Conservation (phyloP, 2,329 filamentous ascomycete species). For the Stachybotrys chlorohalonatus region DNA sequence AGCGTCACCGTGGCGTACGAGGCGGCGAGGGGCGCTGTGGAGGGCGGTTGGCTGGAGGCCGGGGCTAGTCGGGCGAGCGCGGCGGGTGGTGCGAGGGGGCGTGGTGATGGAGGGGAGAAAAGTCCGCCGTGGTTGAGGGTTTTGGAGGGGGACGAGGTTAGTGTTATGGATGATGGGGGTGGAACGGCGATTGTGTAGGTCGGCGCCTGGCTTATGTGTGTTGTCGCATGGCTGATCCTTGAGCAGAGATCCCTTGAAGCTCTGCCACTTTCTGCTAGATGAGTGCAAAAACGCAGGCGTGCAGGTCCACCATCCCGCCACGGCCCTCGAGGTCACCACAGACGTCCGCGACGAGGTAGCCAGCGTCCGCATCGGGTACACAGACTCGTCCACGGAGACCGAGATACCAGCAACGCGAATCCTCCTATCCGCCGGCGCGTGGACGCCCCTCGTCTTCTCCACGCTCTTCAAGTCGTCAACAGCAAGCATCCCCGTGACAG, state of each 20-base stretch:
- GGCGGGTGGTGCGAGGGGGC: conserved; percentile 25
- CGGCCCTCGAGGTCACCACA: conserved; percentile 39
- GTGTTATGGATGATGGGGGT: conserved; percentile 51
- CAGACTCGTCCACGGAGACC: conserved; percentile 31
- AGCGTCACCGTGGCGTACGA: conserved; percentile 50
- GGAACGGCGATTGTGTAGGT: conserved; percentile 57
- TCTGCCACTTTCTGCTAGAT: conserved; percentile 58
- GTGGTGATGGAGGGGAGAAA: conserved; percentile 19
- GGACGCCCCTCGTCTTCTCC: conserved; percentile 58
- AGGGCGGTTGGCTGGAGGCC: conserved; percentile 58
- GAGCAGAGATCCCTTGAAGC: conserved; percentile 51
- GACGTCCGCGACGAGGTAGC: conserved; percentile 42
- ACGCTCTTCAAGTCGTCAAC: conserved; percentile 51
- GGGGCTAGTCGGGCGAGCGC: conserved; percentile 51
- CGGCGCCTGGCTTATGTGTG: background rate
- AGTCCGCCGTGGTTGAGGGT: conserved; percentile 22
- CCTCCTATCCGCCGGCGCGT: conserved; percentile 60
- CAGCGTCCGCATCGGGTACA: conserved; percentile 39
- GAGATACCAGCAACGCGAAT: conserved; percentile 55
- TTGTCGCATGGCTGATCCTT: background rate
- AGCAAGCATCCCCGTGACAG: conserved; percentile 36
- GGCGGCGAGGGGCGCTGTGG: conserved; percentile 23
- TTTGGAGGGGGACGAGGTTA: conserved; percentile 43
- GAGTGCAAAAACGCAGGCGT: conserved; percentile 52
- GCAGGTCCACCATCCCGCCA: conserved; percentile 55